phyloP scores from a whole-genome alignment of 2,329 filamentous ascomycete species.

The Colletotrichum neosansevieriae region DNA sequence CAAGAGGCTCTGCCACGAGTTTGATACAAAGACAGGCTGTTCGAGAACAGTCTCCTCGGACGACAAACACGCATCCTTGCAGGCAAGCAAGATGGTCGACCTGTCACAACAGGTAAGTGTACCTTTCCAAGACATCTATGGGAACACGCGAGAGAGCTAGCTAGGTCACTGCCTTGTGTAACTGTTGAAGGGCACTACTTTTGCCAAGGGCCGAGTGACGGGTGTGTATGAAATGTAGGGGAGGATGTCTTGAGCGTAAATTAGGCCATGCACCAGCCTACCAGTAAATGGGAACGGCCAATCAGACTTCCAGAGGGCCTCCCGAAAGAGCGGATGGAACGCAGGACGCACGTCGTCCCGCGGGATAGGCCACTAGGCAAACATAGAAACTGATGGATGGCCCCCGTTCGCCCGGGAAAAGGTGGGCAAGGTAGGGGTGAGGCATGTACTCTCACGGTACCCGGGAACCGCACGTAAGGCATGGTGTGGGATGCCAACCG shows the following conservation, averaged over 20 bases:
- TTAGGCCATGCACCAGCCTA: slow-evolving; percentile 22
- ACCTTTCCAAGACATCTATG: neutral
- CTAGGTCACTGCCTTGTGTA: slow-evolving; percentile 16
- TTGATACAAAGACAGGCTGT: neutral
- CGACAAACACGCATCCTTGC: neutral
- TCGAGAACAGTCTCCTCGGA: neutral
- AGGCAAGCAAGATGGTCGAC: slow-evolving; percentile 13
- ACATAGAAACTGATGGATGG: slow-evolving; percentile 9
- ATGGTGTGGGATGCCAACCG: slow-evolving; percentile 7
- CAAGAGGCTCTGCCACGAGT: slow-evolving; percentile 16
- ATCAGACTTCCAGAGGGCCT: slow-evolving; percentile 6
- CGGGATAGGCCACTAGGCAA: slow-evolving; percentile 27
- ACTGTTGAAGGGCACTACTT: neutral
- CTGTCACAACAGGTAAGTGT: slow-evolving; percentile 1
- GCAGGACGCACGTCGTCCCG: slow-evolving; percentile 18
- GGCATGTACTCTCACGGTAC: slow-evolving; percentile 15
- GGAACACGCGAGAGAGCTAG: neutral
- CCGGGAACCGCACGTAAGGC: neutral
- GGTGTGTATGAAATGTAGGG: neutral
- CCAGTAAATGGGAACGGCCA: slow-evolving; percentile 34
- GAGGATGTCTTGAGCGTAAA: slow-evolving; percentile 2
- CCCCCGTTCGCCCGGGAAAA: neutral
- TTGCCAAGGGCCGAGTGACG: slow-evolving; percentile 7
- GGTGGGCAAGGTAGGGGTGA: slow-evolving; percentile 1
- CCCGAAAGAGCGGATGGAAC: slow-evolving; percentile 19